These are phyloP conservation scores for Lupinus albus DNA, from an alignment of 306 rosid genomes.

Conservation along the genomic window DNA sequence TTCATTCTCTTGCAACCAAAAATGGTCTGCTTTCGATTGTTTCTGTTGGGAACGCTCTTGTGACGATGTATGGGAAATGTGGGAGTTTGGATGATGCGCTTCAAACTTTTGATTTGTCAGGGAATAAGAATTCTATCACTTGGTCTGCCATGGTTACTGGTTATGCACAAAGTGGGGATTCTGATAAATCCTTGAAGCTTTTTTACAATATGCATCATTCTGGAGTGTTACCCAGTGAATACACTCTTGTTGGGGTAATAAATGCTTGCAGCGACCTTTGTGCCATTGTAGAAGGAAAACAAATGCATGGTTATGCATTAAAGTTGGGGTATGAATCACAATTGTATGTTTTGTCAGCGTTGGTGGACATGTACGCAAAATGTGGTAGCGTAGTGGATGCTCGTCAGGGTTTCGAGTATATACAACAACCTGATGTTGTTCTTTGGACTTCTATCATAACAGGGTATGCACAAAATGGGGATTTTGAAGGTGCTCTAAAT, in stretches of 20 bases:
- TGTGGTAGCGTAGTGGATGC: constrained; percentile 68
- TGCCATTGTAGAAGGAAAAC: constrained; percentile 69
- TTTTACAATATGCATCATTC: constrained; percentile 65
- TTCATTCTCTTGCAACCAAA: constrained; percentile 70
- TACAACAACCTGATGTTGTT: constrained; percentile 73
- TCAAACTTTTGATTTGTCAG: constrained; percentile 54
- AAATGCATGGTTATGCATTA: constrained; percentile 67
- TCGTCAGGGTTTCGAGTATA: constrained; percentile 65
- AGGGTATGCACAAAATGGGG: constrained; percentile 76
- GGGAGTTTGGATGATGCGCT: constrained; percentile 76
- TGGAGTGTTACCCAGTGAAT: constrained; percentile 63
- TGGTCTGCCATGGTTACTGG: constrained; percentile 93
- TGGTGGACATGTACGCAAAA: constrained; percentile 91
- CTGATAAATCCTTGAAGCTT: constrained; percentile 59
- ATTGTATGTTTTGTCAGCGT: constrained; percentile 67
- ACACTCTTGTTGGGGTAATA: constrained; percentile 74
- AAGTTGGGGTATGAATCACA: constrained; percentile 78
- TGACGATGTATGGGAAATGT: constrained; percentile 82
- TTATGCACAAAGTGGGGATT: constrained; percentile 77
- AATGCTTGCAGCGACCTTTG: constrained; percentile 74
- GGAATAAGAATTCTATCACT: constrained; percentile 73
- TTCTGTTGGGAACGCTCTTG: constrained; percentile 75
- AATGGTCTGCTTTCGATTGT: constrained; percentile 60
- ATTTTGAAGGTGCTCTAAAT: constrained; percentile 68
- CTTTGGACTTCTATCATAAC: constrained; percentile 90